Evolutionary conservation across 495 filamentous ascomycete genomes (phyloP).

Genomic region (Hypoxylon lienhwacheense): DNA sequence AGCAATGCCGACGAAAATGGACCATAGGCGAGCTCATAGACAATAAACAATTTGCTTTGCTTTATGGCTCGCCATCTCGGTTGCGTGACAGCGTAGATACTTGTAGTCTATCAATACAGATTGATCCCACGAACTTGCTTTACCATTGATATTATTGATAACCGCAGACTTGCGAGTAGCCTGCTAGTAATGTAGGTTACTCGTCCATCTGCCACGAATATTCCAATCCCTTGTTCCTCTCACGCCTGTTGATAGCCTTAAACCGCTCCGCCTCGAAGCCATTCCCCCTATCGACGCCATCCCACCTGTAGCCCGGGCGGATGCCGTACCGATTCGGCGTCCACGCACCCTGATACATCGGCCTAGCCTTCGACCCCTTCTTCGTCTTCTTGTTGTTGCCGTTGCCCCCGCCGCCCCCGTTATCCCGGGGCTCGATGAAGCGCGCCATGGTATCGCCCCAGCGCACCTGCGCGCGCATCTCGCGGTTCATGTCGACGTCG

Average conservation of each 20-base stretch:
- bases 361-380: slow-evolving; percentile 58
- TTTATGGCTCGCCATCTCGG: neutral
- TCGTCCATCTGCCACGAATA: slow-evolving; percentile 97
- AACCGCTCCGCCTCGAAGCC: slow-evolving; percentile 96
- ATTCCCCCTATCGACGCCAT: slow-evolving; percentile 93
- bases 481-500: slow-evolving; percentile 80
- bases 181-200: slow-evolving; percentile 40
- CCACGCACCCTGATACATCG: slow-evolving; percentile 76
- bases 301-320: slow-evolving; percentile 88
- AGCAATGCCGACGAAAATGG: slow-evolving; percentile 5
- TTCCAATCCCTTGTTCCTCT: slow-evolving; percentile 74
- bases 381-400: slow-evolving; percentile 38
- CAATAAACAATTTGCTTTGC: slow-evolving; percentile 17
- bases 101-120: neutral
- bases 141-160: neutral
- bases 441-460: slow-evolving; percentile 94
- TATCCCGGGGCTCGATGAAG: slow-evolving; percentile 68
- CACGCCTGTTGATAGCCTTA: slow-evolving; percentile 74
- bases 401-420: slow-evolving; percentile 11
- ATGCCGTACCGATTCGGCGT: slow-evolving; percentile 95
- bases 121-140: neutral
- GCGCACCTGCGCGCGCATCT: slow-evolving; percentile 69
- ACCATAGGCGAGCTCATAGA: slow-evolving; percentile 10
- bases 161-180: slow-evolving; percentile 9
- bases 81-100: neutral